Evolutionary conservation across 2,329 filamentous ascomycete genomes (phyloP), one percentile per base, ranked within the genome.

Genomic region (Rutstroemia sydowiana): DNA sequence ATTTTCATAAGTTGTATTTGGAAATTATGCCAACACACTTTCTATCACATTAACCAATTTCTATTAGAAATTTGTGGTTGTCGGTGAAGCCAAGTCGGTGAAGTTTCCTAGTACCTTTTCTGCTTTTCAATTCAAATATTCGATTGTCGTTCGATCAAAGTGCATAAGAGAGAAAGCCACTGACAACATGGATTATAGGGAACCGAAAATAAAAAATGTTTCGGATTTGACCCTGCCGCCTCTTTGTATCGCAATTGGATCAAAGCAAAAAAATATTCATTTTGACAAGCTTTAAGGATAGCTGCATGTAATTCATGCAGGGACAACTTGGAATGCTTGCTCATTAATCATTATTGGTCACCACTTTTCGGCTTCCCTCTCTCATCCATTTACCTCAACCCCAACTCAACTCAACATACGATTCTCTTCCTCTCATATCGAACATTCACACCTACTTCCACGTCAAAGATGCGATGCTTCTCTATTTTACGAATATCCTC

Each of bases 111-210:
- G n/a, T n/a, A n/a, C n/a, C n/a, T n/a, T n/a, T n/a, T n/a, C n/a
- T n/a, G n/a, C n/a, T n/a, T n/a, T n/a, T n/a, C n/a, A n/a, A n/a
- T n/a, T n/a, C n/a, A n/a, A n/a, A n/a, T n/a, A n/a, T n/a, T n/a
- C n/a, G n/a, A n/a, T n/a, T n/a, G n/a, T n/a, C n/a, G n/a, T n/a
- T n/a, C n/a, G n/a, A n/a, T n/a, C n/a, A n/a, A n/a, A n/a, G n/a
- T n/a, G n/a, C n/a, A n/a, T n/a, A n/a, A n/a, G n/a, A 45, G 45
- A 45, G 41, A 45, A 32, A 45, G 48, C 48, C 48, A 51, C 48
- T 51, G 32, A 51, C 41, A 45, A 37, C 3, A 30, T 51, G 48
- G 31, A 20, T 45, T 11, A 20, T 50, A 45, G n/a, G 31, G 8
- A 39, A 34, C 48, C 48, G 48, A 36, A 16, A 36, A n/a, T n/a